These are phyloP conservation scores for Lecanicillium sp. DNA, from an alignment of 2,329 filamentous ascomycete species.

Conservation along the genomic window DNA sequence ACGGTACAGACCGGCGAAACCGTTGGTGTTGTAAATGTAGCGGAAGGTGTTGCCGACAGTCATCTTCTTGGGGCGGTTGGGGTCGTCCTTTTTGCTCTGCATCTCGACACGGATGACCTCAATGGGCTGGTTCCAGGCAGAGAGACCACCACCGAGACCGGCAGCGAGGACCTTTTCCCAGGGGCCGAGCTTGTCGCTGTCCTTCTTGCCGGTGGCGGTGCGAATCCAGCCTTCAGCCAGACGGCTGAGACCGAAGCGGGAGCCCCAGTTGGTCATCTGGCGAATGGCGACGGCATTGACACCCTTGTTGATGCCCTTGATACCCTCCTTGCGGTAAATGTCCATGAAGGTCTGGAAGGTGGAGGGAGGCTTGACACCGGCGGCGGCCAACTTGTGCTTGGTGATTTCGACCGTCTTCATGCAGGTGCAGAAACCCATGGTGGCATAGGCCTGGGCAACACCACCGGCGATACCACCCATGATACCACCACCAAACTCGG, in stretches of 20 bases:
- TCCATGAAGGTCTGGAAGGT: constrained; percentile 95
- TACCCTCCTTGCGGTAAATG: constrained; percentile 91
- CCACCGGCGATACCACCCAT: constrained; percentile 85
- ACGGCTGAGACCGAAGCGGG: constrained; percentile 86
- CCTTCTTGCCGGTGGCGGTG: constrained; percentile 65
- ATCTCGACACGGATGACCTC: constrained; percentile 99
- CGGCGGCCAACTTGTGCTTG: constrained; percentile 85
- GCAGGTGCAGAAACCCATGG: constrained; percentile 99
- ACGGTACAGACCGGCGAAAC: constrained; percentile 86
- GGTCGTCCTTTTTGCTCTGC: constrained; percentile 98
- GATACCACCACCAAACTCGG: constrained; percentile 84
- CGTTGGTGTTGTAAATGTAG: constrained; percentile 90
- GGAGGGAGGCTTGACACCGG: constrained; percentile 76
- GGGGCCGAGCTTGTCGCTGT: constrained; percentile 68
- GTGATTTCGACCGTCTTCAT: constrained; percentile 99
- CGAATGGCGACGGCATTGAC: constrained; percentile 98
- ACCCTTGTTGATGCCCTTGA: constrained; percentile 93
- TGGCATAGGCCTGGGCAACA: constrained; percentile 96
- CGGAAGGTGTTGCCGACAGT: constrained; percentile 77
- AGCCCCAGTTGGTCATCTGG: constrained; percentile 99
- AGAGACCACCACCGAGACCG: constrained; percentile 83
- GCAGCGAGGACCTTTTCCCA: constrained; percentile 85
- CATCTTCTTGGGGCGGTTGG: constrained; percentile 98
- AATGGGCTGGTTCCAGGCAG: constrained; percentile 98
- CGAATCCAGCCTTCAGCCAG: constrained; percentile 87